phyloP scores from a whole-genome alignment of 139 green algal species.

The Gonium pectorale region DNA sequence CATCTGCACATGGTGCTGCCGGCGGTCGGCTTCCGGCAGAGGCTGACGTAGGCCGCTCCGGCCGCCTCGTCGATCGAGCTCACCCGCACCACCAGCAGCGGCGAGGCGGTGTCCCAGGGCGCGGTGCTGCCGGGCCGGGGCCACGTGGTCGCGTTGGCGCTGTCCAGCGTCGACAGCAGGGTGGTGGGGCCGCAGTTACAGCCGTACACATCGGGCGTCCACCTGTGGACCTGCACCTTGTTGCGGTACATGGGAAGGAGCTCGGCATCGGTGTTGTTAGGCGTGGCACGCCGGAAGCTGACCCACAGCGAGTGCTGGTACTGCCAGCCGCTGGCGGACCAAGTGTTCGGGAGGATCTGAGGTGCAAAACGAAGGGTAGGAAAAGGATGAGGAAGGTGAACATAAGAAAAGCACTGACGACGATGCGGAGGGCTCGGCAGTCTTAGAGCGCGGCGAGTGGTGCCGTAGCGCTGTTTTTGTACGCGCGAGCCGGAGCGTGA shows the following conservation, averaged over 20 bases:
- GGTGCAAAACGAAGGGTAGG: too few species aligned
- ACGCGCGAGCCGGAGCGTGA: too few species aligned
- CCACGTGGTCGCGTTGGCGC: neutral
- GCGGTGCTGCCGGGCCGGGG: neutral
- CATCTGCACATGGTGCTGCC: too few species aligned
- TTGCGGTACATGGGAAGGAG: neutral
- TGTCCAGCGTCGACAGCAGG: neutral
- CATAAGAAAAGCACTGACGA: too few species aligned
- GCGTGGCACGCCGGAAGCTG: neutral
- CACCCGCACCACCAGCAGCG: neutral
- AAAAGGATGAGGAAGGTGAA: too few species aligned
- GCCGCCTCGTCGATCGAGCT: neutral
- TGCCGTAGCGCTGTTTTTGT: too few species aligned
- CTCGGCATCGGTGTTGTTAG: neutral
- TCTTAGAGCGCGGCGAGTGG: too few species aligned
- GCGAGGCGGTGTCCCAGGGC: neutral
- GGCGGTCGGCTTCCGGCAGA: too few species aligned
- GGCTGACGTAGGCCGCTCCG: neutral
- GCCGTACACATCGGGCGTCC: neutral
- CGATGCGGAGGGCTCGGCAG: too few species aligned
- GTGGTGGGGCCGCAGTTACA: neutral
- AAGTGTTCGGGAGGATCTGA: neutral
- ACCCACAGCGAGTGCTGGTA: neutral
- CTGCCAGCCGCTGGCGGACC: neutral
- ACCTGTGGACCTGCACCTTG: slow-evolving; percentile 14